Base-by-base conservation (phyloP, 2,329 filamentous ascomycete genomes). In the Tolypocladium ovalisporum region DNA sequence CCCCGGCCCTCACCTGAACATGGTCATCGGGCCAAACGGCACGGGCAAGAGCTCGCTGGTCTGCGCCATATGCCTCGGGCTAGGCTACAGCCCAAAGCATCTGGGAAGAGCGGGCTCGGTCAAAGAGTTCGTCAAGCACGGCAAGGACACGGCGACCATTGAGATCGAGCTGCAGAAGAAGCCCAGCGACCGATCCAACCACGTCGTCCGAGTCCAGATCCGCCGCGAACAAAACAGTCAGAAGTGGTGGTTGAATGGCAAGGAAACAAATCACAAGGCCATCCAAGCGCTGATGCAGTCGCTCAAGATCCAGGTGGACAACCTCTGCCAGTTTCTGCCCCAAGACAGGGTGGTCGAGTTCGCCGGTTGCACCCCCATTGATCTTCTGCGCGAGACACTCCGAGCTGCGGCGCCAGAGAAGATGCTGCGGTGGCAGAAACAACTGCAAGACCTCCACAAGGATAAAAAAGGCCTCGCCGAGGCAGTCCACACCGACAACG, bases 1-100 rank as follows among this genome's bases (percentile, higher is more conserved):
- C 58, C 90, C 91, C 15, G 94, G 94, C 0, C 93, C 94, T 1
- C 93, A 89, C 68, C 73, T 99, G 67, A 99, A 99, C 70, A 97
- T 99, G 93, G 87, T 99, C 56, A 96, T 99, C 64, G 94, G 94
- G 0, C 94, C 94, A n/a, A 99, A 99, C 67, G 94, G 94, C 37
- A 97, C 94, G 0, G 94, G 94, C 57, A 99, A 99, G 74, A 97
- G 93, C 73, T 97, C 94, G 0, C 79, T 99, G 32, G 93, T 99
- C 49, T 99, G 94, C 73, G 94, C 94, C 51, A 96, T 99, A 63
- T 97, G 94, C 67, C 75, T 99, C 17, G 94, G 94, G 2, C 76
- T 99, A 32, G 94, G 94, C 53, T 97, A 88, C 78, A 82, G 84
- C 36, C 85, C 92, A 29, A 83, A 87, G 71, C 84, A 92, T 65